Evolutionary conservation across 177 flowering plant genomes (phyloP), one percentile per base, ranked within the genome.

Genomic region (Vitis hybrid): DNA sequence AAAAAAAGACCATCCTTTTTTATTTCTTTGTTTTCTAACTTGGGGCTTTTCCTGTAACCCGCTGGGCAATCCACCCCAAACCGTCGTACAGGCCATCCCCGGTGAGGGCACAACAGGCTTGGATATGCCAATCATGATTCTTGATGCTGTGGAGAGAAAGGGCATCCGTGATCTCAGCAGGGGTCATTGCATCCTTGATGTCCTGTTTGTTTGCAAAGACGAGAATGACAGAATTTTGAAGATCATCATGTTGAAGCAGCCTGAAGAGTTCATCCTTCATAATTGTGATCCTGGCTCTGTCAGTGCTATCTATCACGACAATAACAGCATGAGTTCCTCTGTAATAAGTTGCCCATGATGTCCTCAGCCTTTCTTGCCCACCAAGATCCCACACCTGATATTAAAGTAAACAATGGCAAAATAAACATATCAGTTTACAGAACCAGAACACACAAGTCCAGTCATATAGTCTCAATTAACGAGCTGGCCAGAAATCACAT

Each of bases 271-370:
- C 99, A 11, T 95, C 99, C 74, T 91, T 95, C 91, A 95, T 93
- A 11, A 89, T 89, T 54, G 87, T 76, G 54, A 93, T 90, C 73
- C 99, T 90, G 61, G 88, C 93, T 68, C 99, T 79, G 72, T 95
- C 99, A 4, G 97, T 91, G 85, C 99, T 95, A 82, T 95, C 99
- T 69, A 95, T 90, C 53, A 95, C 99, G 10, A 64, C 97, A 49
- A 95, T 90, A 24, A 95, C 81, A 14, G 99, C 97, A 80, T 95
- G 92, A n/a, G 98, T 93, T 49, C 99, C 99, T 17, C 98, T 90
- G 60, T 88, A 95, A 65, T 93, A 95, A n/a, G 99, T 95, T 59
- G 96, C 94, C 99, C 98, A 95, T 55, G 99, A 93, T 24, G 94
- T 88, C 73, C 99, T 80, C 3, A 95, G 83, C 64, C 98, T 87